Evolutionary conservation across 2,329 filamentous ascomycete species (phyloP), one percentile per base, ranked within the genome.

Genomic region (Rachicladosporium sp.): DNA sequence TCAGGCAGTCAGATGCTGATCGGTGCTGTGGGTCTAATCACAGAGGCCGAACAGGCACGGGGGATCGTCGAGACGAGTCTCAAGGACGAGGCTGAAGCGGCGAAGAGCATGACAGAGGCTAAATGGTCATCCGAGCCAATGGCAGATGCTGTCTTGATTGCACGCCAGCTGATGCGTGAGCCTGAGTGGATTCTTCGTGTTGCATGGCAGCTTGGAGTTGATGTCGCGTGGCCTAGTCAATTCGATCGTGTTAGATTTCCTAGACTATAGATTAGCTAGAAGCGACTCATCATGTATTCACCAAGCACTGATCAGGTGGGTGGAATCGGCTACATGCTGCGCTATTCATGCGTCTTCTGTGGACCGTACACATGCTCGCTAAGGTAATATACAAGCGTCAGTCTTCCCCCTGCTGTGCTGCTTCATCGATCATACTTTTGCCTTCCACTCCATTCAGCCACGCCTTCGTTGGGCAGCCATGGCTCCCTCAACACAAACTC

Each of bases 101-200:
- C 60, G 0, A 48, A 51, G 15, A 49, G 54, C 10, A 57, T 64
- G 54, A 65, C 62, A 1, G 56, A 65, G 30, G 37, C 49, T 1
- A 47, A 37, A 1, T 38, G 43, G 4, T 29, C 13, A 12, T 47
- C 46, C 10, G 51, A 55, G 39, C 54, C 56, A 0, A 54, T 59
- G 60, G 65, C 69, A 0, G 70, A 74, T 57, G 64, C 66, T 0
- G 58, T 73, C 15, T 46, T 73, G n/a, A 61, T 74, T 29, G 70
- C 65, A 1, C 59, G 69, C 33, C 70, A 74, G 45, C 73, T 74
- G 43, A 62, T 74, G 61, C 58, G 70, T 6, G 70, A 73, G 53
- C 68, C 70, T 0, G 69, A 71, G 46, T 73, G 70, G 70, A 70
- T 73, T 21, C 45, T 73, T 29, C 66, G 53, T 32, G 68, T 71